Conservation (phyloP, 306 rosid species). For the Erythrophleum fordii region DNA sequence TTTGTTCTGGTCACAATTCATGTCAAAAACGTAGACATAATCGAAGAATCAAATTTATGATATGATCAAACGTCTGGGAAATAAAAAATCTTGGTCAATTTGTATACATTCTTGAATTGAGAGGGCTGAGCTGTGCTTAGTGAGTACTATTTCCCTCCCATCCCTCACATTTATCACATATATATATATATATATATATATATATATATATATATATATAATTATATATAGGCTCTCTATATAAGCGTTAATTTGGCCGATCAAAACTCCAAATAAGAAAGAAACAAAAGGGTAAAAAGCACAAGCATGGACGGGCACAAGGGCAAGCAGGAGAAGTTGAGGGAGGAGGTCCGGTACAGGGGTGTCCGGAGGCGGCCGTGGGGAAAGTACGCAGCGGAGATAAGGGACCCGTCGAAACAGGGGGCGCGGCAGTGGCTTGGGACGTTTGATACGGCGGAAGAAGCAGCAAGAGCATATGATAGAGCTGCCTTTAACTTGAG, state of each 20-base stretch:
- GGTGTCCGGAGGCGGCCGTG: constrained; percentile 79
- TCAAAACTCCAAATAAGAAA: background rate
- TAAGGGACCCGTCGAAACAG: constrained; percentile 74
- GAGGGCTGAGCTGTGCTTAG: constrained; percentile 8
- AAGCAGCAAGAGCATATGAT: constrained; percentile 85
- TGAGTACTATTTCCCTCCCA: background rate
- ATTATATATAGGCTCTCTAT: constrained; percentile 13
- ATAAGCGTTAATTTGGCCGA: background rate
- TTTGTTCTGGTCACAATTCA: constrained; percentile 16
- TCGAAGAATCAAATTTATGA: constrained; percentile 70
- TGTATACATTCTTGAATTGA: constrained; percentile 42
- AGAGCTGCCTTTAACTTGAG: constrained; percentile 71
- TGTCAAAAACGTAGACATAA: constrained; percentile 43
- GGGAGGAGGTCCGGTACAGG: constrained; percentile 62
- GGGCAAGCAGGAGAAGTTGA: constrained; percentile 46
- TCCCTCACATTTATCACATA: background rate
- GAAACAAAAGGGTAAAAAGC: background rate
- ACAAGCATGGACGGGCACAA: constrained; percentile 50
- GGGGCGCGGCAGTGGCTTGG: constrained; percentile 80
- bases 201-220: too few relatives aligned
- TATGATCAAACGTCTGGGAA: background rate
- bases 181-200: too few relatives aligned
- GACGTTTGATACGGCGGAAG: constrained; percentile 80
- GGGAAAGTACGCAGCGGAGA: constrained; percentile 88
- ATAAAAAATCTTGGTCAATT: constrained; percentile 52